phyloP scores from a whole-genome alignment of 179 eudicot species.

The Heliamphora pulchella region DNA sequence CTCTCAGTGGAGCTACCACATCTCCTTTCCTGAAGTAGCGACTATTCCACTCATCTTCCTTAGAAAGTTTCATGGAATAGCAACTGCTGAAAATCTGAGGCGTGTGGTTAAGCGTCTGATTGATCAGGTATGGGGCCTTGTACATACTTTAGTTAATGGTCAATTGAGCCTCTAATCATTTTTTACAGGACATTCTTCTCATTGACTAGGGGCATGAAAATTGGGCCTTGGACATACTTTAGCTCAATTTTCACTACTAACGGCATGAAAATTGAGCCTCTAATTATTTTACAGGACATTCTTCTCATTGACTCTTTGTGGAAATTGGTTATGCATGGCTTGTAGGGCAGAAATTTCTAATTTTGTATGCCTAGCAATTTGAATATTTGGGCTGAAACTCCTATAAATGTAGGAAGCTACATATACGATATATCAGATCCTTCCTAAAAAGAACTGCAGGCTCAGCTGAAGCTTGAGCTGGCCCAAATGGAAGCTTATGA shows the following conservation, averaged over 20 bases:
- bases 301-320: background rate
- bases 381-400: background rate
- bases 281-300: background rate
- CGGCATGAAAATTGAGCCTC: background rate
- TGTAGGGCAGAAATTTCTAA: background rate
- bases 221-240: no score
- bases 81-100: constrained; percentile 49
- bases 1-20: constrained; percentile 79
- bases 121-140: constrained; percentile 59
- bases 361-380: background rate
- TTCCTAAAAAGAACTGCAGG: background rate
- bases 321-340: background rate
- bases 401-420: no score
- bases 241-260: no score
- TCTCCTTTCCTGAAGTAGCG: constrained; percentile 91
- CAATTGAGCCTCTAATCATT: no score
- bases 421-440: background rate
- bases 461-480: background rate
- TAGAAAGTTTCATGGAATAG: constrained; percentile 53
- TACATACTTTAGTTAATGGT: background rate
- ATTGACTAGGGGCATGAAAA: background rate
- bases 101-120: constrained; percentile 67
- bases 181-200: background rate
- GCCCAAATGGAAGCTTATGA: background rate
- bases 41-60: constrained; percentile 66